Evolutionary conservation across 2,329 filamentous ascomycete species (phyloP), one percentile per base, ranked within the genome.

Genomic region (Penicillium sp.): DNA sequence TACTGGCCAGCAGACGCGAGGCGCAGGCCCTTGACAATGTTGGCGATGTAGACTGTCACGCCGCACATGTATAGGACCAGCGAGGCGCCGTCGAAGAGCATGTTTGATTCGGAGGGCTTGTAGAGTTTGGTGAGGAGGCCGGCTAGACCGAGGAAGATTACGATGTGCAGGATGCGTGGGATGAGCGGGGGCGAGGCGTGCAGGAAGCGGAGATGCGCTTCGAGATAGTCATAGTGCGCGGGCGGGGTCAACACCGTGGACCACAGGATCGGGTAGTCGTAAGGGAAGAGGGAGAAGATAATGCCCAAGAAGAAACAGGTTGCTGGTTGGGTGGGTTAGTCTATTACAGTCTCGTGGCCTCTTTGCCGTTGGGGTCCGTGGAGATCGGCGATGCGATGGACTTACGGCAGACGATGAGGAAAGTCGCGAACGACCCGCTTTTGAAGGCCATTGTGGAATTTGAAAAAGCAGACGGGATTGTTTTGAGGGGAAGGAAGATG

Each of bases 301-400:
- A 97, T 89, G 62, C 93, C 93, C 57, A 98, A 85, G 80, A 97
- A 95, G 81, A 98, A 98, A 71, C 88, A 95, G 58, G 87, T 89
- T 57, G 86, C 86, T 90, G 61, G 33, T 45, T 41, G 17, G 19
- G 33, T 42, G 43, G 55, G 52, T 49, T 49, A 54, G 49, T 52
- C 39, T 17, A 3, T 49, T 53, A 41, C 47, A 45, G 45, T 31
- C 21, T 28, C 46, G 34, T 44, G 45, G 35, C 29, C 38, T 52
- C 28, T 45, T 48, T 40, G 47, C 35, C 38, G 33, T 31, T 44
- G 37, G 45, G 38, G 32, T 43, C 56, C 32, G 49, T 35, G 29
- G 38, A 45, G 22, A 35, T 35, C 33, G 42, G 34, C 6, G 21
- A 39, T 31, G 34, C 15, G 34, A 40, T 31, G 42, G 45, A 81